These are phyloP conservation scores for Mucor plumbeus DNA, from an alignment of 371 early-diverging fungal species.

Conservation along the genomic window DNA sequence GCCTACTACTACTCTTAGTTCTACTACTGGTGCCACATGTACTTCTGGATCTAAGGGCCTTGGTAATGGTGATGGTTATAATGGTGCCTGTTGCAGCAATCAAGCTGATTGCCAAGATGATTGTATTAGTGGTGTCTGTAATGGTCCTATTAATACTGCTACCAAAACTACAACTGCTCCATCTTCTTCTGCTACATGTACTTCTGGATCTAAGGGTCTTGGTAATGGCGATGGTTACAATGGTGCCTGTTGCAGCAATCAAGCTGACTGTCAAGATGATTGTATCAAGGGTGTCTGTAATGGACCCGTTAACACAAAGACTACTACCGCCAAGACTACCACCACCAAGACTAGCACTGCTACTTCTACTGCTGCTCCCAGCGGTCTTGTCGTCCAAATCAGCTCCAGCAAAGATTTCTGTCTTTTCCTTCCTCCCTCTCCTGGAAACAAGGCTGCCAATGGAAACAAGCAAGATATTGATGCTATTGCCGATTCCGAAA, in stretches of 20 bases:
- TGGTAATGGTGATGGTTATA: conserved; percentile 19
- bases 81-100: conserved; percentile 15
- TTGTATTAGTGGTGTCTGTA: neutral
- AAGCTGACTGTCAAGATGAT: conserved; percentile 22
- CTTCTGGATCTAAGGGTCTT: conserved; percentile 14
- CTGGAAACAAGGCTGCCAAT: conserved; percentile 25
- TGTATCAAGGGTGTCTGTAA: conserved; percentile 21
- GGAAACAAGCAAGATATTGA: conserved; percentile 22
- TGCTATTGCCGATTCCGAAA: conserved; percentile 34
- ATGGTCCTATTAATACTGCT: conserved; percentile 18
- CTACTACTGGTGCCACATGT: neutral
- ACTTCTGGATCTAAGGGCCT: conserved; percentile 22
- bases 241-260: conserved; percentile 15
- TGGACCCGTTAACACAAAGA: conserved; percentile 21
- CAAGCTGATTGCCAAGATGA: conserved; percentile 20
- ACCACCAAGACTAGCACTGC: conserved; percentile 14
- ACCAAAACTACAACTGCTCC: conserved; percentile 9
- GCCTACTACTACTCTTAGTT: conserved; percentile 7
- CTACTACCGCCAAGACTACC: conserved; percentile 13
- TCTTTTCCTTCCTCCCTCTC: conserved; percentile 49
- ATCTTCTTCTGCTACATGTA: neutral
- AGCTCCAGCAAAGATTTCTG: conserved; percentile 37
- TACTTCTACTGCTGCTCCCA: conserved; percentile 5
- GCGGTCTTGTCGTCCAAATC: conserved; percentile 24
- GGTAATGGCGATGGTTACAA: conserved; percentile 20